Evolutionary conservation across 306 rosid genomes (phyloP), one percentile per base, ranked within the genome.

Genomic region (Albizia julibrissin): DNA sequence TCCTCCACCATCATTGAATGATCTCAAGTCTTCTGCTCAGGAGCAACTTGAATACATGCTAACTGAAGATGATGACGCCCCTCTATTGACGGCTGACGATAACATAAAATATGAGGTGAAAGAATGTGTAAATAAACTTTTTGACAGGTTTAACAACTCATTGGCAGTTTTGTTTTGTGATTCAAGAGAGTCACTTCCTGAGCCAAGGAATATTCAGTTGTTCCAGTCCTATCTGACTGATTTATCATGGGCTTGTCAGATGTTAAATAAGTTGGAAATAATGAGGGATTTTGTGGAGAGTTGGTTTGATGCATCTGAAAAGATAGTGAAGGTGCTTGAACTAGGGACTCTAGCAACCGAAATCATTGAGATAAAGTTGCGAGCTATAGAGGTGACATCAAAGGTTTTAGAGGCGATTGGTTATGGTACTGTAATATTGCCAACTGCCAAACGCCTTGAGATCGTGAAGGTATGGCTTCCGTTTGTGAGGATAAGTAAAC

Each of bases 11-110:
- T 27, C 77, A 68, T 71, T 91, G 94, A 87, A 80, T 78, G 97
- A 95, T 87, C 86, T 95, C 59, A 95, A 95, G 82, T 85, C 92
- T 50, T 95, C 98, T 1, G 98, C 97, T 1, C 99, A 93, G 81
- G 98, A 95, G 81, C 97, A 95, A 69, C 92, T 95, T 13, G 98
- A 95, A 81, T 95, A 95, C 91, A 93, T 95, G 99, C 84, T 95
- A 81, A 88, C 92, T 14, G 98, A 93, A 88, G 99, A 95, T 79
- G 99, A 93, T 61, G 98, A 95, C 79, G 83, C 87, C 71, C 98
- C 98, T 56, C 80, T 95, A 58, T 79, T 93, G 77, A 81, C 81
- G 42, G 94, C 94, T 59, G 92, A 92, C 74, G 91, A 85, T 42
- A 87, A 75, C 83, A 89, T 90, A 72, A 95, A 86, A 83, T 76